Evolutionary conservation across 2,329 filamentous ascomycete genomes (phyloP).

Genomic region (Moelleriella libera): DNA sequence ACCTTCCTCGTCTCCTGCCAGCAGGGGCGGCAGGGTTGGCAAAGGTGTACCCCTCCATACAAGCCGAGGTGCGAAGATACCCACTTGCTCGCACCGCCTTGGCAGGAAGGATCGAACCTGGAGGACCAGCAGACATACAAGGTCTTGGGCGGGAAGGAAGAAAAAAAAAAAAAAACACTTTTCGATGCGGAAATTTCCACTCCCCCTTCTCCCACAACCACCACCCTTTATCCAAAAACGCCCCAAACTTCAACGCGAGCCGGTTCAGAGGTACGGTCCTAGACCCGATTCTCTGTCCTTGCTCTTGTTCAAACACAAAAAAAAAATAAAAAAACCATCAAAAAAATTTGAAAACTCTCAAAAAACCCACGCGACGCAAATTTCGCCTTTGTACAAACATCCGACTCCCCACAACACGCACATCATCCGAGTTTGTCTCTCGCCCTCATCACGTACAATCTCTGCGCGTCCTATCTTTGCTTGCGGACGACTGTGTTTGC

Average conservation of each 20-base stretch:
- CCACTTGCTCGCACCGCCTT: too few species aligned
- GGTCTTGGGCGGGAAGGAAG: slow-evolving; percentile 4
- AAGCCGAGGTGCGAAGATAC: too few species aligned
- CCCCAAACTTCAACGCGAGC: slow-evolving; percentile 28
- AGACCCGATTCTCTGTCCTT: slow-evolving; percentile 47
- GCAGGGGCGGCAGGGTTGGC: too few species aligned
- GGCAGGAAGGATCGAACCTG: slow-evolving; percentile 1
- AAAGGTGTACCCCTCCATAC: too few species aligned
- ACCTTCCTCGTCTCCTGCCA: too few species aligned
- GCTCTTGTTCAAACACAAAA: slow-evolving; percentile 29
- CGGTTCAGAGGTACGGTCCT: slow-evolving; percentile 43
- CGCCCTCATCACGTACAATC: slow-evolving; percentile 4
- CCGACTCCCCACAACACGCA: slow-evolving; percentile 7
- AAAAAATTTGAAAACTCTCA: slow-evolving; percentile 47
- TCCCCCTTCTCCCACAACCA: slow-evolving; percentile 28
- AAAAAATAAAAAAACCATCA: slow-evolving; percentile 34
- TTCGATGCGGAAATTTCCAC: slow-evolving; percentile 20
- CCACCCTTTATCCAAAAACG: slow-evolving; percentile 33
- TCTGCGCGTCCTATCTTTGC: slow-evolving; percentile 1
- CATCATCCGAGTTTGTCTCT: slow-evolving; percentile 5
- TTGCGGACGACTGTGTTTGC: too few species aligned
- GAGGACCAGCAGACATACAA: not conserved
- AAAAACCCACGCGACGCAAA: slow-evolving; percentile 33
- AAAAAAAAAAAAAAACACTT: slow-evolving; percentile 19
- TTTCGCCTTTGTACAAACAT: slow-evolving; percentile 15